Percentiles rank a stretch among this genome's conserved stretches.
These are phyloP conservation scores for Cladosporium sp. DNA, from an alignment of 2,329 filamentous ascomycete species.

Conservation along the genomic window DNA sequence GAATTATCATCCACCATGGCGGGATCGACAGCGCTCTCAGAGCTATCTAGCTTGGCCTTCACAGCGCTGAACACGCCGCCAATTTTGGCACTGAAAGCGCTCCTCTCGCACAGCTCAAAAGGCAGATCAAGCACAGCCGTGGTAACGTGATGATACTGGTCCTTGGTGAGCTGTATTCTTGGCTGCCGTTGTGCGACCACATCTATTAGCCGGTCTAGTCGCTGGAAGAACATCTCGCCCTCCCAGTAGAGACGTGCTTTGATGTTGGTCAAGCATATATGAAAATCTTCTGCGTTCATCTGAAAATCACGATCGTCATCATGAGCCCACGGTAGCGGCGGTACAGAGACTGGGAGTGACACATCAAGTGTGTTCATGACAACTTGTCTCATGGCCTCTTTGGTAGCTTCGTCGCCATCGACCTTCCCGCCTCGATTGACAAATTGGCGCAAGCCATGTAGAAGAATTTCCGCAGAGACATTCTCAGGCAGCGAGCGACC, in stretches of 20 bases:
- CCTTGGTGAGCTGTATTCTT: constrained; percentile 1
- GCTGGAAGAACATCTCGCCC: background rate
- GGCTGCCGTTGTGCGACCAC: background rate
- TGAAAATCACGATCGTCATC: background rate
- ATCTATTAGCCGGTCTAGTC: background rate
- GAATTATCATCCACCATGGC: constrained; percentile 12
- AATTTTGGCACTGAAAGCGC: background rate
- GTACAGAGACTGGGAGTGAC: background rate
- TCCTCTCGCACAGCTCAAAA: background rate
- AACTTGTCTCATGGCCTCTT: background rate
- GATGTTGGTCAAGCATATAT: background rate
- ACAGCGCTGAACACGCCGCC: background rate
- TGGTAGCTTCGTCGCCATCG: background rate
- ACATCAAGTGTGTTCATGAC: background rate
- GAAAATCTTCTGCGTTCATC: background rate
- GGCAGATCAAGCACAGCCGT: background rate
- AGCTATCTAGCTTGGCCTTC: background rate
- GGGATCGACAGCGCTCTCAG: background rate
- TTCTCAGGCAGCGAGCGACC: background rate
- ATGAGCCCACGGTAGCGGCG: background rate
- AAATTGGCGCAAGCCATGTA: constrained; percentile 1
- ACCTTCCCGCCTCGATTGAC: background rate
- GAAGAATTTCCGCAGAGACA: background rate
- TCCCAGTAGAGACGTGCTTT: background rate
- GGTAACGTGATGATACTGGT: background rate